A percentile compares a stretch with the other conserved stretches of the same genome.
phyloP scores from a whole-genome alignment of 345 rosid genomes.

The Anacardium occidentale region DNA sequence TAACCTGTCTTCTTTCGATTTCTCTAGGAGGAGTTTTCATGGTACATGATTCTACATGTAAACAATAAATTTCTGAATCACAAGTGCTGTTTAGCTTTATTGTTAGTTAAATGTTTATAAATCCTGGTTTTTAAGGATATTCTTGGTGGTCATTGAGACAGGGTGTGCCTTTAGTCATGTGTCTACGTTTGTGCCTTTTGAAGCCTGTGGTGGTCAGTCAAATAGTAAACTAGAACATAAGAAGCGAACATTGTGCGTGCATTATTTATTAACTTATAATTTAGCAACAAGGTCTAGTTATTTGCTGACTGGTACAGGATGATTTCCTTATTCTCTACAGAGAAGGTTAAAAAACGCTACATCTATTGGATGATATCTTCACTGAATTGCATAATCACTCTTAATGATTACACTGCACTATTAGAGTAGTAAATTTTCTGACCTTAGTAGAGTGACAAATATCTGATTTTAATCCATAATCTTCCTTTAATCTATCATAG shows the following conservation, averaged over 20 bases:
- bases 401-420: background rate
- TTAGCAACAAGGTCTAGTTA: background rate
- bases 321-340: background rate
- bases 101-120: background rate
- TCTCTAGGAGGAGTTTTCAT: background rate
- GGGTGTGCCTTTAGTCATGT: background rate
- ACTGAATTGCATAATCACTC: background rate
- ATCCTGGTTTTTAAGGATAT: too few relatives aligned
- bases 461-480: background rate
- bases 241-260: too few relatives aligned
- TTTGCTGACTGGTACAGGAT: background rate
- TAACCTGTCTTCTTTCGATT: background rate
- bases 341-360: background rate
- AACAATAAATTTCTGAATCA: background rate
- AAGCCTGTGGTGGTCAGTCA: background rate
- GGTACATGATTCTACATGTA: background rate
- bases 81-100: background rate
- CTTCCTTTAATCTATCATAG: background rate
- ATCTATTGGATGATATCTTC: background rate
- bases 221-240: too few relatives aligned
- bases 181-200: background rate
- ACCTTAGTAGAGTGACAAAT: background rate
- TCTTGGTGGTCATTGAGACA: background rate
- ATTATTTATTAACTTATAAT: too few relatives aligned
- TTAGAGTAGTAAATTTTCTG: background rate